Base-by-base conservation (phyloP, 257 asterid genomes). In the Eustoma russellianum region DNA sequence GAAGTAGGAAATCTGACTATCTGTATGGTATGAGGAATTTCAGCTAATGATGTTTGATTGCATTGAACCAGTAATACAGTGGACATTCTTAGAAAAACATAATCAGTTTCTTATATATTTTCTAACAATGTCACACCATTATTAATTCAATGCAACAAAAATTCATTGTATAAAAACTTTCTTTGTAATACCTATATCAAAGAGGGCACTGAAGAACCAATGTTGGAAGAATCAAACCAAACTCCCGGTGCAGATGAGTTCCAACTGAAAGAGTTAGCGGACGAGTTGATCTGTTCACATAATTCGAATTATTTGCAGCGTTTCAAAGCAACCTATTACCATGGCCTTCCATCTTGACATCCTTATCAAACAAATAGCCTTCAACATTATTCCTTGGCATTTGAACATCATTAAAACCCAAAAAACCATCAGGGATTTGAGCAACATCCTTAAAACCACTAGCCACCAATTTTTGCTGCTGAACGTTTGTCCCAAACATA, bases 131-230 rank as follows among this genome's bases (percentile, higher is more conserved):
- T 35, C 41, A 35, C 41, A 35, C 41, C 9, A 5, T 35, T 35
- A 35, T 35, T 35, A 5, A 35, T 35, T 9, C 9, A 9, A 9
- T 35, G 41, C 41, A 35, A 35, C 9, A 35, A 35, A 35, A 35
- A 35, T 9, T 35, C 9, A 9, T 35, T 35, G 9, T 35, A 9
- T 9, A 0, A 35, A 5, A 1, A 35, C 41, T n/a, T 35, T 9
- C 8, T 35, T 35, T 35, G 9, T 74, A 58, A 74, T 59, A 74
- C 65, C 53, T 73, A n/a, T n/a, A n/a, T 55, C 55, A 75, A n/a
- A n/a, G n/a, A 77, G 62, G 72, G 74, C 49, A 77, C 83, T 1
- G 80, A 74, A 72, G 78, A 76, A 12, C 78, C 82, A 38, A 65
- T 53, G 54, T 65, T 76, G 9, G 76, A 66, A 58, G 80, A 74